Evolutionary conservation across 1,284 basidiomycete species (phyloP).

Genomic region (Mycosarcoma maydis): DNA sequence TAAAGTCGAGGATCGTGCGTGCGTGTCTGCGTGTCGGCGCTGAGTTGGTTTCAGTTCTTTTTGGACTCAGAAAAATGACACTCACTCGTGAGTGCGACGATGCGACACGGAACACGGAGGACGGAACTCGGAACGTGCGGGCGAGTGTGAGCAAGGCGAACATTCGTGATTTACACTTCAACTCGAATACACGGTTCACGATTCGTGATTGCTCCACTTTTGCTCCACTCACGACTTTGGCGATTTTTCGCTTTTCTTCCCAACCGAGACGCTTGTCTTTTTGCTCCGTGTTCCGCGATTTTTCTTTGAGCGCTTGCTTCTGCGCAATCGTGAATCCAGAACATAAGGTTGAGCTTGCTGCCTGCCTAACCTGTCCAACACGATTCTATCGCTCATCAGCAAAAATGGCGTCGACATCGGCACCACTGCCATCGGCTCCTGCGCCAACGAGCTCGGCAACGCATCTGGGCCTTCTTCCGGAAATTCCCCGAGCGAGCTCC

Average conservation of each 20-base stretch:
- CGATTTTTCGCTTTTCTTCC: slow-evolving; percentile 5
- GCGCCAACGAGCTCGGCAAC: slow-evolving; percentile 21
- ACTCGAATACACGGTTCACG: too few species aligned
- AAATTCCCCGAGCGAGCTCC: slow-evolving; percentile 58
- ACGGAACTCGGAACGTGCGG: too few species aligned
- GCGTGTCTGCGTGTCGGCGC: not conserved
- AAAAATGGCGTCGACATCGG: slow-evolving; percentile 21
- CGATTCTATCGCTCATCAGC: not conserved
- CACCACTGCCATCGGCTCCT: slow-evolving; percentile 1
- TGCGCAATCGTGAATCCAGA: too few species aligned
- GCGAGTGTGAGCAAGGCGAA: too few species aligned
- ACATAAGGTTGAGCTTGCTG: too few species aligned
- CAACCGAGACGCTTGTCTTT: not conserved
- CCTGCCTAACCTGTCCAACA: too few species aligned
- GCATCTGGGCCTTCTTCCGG: slow-evolving; percentile 44
- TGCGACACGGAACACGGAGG: too few species aligned
- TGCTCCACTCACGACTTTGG: too few species aligned
- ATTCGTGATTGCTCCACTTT: slow-evolving; percentile 21
- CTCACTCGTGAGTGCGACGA: too few species aligned
- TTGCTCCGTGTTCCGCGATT: slow-evolving; percentile 10
- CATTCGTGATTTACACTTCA: too few species aligned
- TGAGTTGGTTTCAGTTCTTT: not conserved
- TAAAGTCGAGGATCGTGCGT: slow-evolving; percentile 2
- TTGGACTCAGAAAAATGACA: not conserved
- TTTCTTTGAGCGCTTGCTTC: too few species aligned